A percentile compares a stretch with the other conserved stretches of the same genome.
phyloP scores from a whole-genome alignment of 2,329 filamentous ascomycete genomes.

The Raffaelea arxii region DNA sequence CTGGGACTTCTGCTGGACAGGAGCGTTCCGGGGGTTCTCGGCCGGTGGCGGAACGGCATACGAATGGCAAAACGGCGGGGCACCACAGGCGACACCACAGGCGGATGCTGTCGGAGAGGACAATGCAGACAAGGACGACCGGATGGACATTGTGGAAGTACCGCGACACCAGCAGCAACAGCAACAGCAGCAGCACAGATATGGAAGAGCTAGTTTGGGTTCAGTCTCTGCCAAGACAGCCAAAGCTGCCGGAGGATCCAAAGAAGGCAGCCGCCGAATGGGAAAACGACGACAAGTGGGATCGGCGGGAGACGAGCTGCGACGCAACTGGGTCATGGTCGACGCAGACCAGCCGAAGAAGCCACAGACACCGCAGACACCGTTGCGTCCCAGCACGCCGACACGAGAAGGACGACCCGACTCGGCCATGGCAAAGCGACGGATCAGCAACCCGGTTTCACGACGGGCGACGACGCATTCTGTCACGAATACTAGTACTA shows the following conservation, averaged over 20 bases:
- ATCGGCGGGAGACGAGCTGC: conserved; percentile 43
- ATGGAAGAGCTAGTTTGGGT: not conserved
- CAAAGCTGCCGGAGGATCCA: not conserved
- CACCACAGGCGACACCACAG: conserved; percentile 9
- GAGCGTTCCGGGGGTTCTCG: conserved; percentile 73
- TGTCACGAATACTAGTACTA: too few relatives aligned
- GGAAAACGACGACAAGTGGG: conserved; percentile 46
- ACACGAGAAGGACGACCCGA: conserved; percentile 11
- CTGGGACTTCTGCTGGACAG: conserved; percentile 71
- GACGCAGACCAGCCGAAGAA: conserved; percentile 21
- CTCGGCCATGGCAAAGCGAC: conserved; percentile 26
- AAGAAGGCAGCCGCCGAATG: conserved; percentile 21
- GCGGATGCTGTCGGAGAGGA: not conserved
- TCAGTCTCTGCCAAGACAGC: too few relatives aligned
- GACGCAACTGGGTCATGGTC: conserved; percentile 65
- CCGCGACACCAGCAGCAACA: too few relatives aligned
- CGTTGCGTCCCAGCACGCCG: conserved; percentile 10
- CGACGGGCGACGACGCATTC: too few relatives aligned
- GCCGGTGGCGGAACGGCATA: conserved; percentile 75
- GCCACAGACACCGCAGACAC: conserved; percentile 9
- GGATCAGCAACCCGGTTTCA: conserved; percentile 33
- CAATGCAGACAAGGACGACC: not conserved
- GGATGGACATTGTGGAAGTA: too few relatives aligned
- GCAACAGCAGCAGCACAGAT: not conserved
- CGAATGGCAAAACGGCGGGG: conserved; percentile 22